Evolutionary conservation across 2,329 filamentous ascomycete genomes (phyloP).

Genomic region (Penicillium glabrum): DNA sequence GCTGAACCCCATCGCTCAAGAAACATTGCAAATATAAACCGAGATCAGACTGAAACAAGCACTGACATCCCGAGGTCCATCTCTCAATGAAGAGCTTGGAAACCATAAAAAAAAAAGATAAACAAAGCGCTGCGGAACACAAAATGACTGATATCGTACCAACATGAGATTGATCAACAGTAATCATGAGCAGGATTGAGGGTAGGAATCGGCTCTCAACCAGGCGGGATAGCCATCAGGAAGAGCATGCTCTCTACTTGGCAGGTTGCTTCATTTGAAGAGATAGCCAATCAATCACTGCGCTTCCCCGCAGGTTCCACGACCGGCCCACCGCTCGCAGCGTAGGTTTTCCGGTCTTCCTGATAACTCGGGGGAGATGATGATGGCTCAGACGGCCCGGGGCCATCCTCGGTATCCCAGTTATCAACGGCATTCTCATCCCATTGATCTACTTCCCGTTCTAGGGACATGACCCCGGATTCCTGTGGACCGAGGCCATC

Average conservation of each 20-base stretch:
- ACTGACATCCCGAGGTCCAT: background rate
- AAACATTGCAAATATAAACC: background rate
- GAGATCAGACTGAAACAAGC: background rate
- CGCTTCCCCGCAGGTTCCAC: constrained; percentile 28
- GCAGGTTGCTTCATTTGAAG: background rate
- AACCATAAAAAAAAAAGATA: background rate
- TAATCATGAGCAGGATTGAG: background rate
- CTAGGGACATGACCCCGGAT: constrained; percentile 65
- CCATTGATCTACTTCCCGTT: constrained; percentile 89
- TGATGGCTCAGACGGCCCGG: constrained; percentile 23
- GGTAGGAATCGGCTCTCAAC: too few species aligned
- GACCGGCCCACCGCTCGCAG: constrained; percentile 1
- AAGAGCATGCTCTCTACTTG: background rate
- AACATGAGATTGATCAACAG: constrained; percentile 18
- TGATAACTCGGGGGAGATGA: constrained; percentile 19
- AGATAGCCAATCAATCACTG: constrained; percentile 27
- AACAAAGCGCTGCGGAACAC: constrained; percentile 8
- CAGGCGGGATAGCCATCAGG: background rate
- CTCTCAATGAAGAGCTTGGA: background rate
- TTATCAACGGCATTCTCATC: constrained; percentile 76
- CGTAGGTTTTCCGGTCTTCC: constrained; percentile 7
- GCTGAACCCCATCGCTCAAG: background rate
- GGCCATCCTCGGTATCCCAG: constrained; percentile 61
- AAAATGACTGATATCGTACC: constrained; percentile 15
- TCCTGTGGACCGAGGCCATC: constrained; percentile 56